Base-by-base conservation (phyloP, 2,329 filamentous ascomycete species). In the Neophaeococcomyces mojaviensis region DNA sequence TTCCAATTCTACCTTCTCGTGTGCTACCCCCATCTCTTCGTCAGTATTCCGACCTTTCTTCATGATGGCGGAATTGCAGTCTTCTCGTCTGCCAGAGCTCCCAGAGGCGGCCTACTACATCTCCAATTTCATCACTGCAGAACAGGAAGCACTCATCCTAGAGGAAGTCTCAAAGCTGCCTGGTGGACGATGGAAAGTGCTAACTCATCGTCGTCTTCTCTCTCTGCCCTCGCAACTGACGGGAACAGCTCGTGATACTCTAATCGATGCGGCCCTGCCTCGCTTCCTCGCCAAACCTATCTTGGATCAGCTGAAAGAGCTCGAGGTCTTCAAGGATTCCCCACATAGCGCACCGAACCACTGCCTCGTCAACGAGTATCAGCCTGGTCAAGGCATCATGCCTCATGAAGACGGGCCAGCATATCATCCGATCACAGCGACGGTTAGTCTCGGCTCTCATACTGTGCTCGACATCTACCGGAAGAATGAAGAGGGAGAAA, bases 361-460 rank as follows among this genome's bases (percentile, higher is more conserved):
- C 66, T 87, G 94, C 37, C 73, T 97, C 31, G 81, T 97, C 56
- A 98, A 98, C 60, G 89, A 96, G 64, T 98, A 97, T 64, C 74
- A 75, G 1, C 80, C 86, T 0, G 87, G 86, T 2, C 79, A 95
- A 52, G 90, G 90, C n/a, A 97, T 97, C 55, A 94, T 96, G 86
- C 82, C 89, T 38, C 90, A 97, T 64, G 92, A 96, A 72, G 90
- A 98, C 63, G 92, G 90, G 1, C 69, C 77, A 7, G 87, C 90
- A 8, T 98, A 98, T 62, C 77, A 85, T 60, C 85, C 85, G 1
- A 80, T 94, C 12, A 90, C 96, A 10, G 92, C 88, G 53, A 97
- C 92, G 1, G 82, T 97, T 52, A 94, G 87, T 66, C 69, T 98
- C 6, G 87, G 87, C 0, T 79, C 79, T 8, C 79, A 79, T 39